Conservation (phyloP, 164 flowering plant species). For the Vitis cinerea region DNA sequence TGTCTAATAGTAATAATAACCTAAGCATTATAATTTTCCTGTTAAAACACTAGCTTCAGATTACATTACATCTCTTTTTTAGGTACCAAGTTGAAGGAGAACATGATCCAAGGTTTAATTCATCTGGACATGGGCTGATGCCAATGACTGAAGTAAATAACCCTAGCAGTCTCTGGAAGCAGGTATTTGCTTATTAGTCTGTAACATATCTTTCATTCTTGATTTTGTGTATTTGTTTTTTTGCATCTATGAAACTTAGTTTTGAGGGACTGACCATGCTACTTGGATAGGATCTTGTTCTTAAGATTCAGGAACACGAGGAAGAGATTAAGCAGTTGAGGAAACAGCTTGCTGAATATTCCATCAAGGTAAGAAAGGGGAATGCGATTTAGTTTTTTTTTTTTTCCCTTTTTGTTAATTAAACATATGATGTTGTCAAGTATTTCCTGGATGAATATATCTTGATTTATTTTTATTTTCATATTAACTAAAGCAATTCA, state of each 20-base stretch:
- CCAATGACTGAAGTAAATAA: conserved; percentile 55
- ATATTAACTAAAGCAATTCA: conserved; percentile 3
- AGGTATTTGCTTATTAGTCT: conserved; percentile 40
- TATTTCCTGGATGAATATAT: conserved; percentile 5
- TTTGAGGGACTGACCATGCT: neutral
- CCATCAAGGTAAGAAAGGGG: conserved; percentile 51
- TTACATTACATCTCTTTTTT: conserved; percentile 4
- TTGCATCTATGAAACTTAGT: conserved; percentile 1
- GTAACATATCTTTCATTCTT: neutral
- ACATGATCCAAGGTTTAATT: conserved; percentile 39
- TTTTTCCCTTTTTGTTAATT: neutral
- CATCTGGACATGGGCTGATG: conserved; percentile 55
- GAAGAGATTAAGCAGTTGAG: conserved; percentile 77
- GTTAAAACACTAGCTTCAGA: neutral
- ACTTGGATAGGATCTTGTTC: conserved; percentile 50
- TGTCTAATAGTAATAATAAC: neutral
- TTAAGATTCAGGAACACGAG: conserved; percentile 71
- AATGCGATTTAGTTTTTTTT: neutral
- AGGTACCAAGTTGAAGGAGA: conserved; percentile 64
- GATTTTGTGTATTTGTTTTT: neutral
- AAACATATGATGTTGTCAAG: neutral
- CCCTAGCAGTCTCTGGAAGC: conserved; percentile 53
- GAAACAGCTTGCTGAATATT: conserved; percentile 81
- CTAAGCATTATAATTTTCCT: too few species aligned
- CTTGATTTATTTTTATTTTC: conserved; percentile 2